These are phyloP conservation scores for Phaeodactylum tricornutum DNA, from an alignment of 108 stramenopile genomes.

Conservation along the genomic window DNA sequence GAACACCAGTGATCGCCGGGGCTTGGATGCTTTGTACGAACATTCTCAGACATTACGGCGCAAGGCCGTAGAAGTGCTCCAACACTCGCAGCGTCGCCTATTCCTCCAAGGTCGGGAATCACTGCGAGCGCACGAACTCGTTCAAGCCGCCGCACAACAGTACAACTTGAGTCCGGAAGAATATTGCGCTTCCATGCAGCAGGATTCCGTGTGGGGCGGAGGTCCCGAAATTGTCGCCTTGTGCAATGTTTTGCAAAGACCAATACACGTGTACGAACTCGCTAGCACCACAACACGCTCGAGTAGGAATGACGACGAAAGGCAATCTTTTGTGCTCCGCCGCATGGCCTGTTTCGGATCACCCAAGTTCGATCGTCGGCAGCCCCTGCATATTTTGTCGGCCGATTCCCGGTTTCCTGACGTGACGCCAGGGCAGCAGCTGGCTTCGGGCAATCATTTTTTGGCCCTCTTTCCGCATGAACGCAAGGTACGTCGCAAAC, in stretches of 20 bases:
- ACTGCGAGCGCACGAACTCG: conserved; percentile 53
- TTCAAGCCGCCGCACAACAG: conserved; percentile 68
- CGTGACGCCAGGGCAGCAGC: conserved; percentile 54
- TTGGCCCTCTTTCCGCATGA: conserved; percentile 73
- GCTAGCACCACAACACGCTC: not conserved
- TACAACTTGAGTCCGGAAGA: conserved; percentile 67
- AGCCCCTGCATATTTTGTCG: conserved; percentile 65
- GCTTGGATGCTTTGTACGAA: conserved; percentile 32
- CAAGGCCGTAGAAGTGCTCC: too few species aligned
- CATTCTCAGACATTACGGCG: conserved; percentile 27
- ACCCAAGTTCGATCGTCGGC: conserved; percentile 68
- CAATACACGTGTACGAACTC: conserved; percentile 92
- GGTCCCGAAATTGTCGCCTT: conserved; percentile 95
- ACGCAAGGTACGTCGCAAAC: conserved; percentile 2
- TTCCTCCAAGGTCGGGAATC: conserved; percentile 83
- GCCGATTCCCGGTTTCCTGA: conserved; percentile 89
- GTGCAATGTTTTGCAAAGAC: conserved; percentile 81
- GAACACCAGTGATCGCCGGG: conserved; percentile 7
- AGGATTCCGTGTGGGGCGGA: conserved; percentile 92
- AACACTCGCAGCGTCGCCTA: too few species aligned
- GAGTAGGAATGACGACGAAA: conserved; percentile 1
- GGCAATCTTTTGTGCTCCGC: conserved; percentile 53
- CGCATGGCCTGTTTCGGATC: conserved; percentile 93
- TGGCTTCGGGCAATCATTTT: conserved; percentile 87
- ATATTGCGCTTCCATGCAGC: conserved; percentile 83